Evolutionary conservation across 805 yeast genomes (phyloP).

Genomic region (Candida maesae): DNA sequence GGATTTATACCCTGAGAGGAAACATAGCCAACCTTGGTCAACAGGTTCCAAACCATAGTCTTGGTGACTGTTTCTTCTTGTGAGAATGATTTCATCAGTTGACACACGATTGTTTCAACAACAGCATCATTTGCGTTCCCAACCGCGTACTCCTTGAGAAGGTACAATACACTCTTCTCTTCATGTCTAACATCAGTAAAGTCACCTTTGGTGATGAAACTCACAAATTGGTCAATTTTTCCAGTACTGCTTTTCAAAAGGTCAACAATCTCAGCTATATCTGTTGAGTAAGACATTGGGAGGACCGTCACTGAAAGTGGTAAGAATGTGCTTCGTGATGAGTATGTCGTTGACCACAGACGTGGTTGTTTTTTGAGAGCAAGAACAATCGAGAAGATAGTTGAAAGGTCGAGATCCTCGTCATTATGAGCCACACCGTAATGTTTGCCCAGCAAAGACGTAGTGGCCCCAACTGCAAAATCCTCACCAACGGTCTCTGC

Average conservation of each 20-base stretch:
- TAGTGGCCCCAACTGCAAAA: constrained; percentile 24
- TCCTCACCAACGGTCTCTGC: constrained; percentile 21
- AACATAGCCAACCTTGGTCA: constrained; percentile 32
- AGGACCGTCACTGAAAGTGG: constrained; percentile 42
- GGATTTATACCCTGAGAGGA: constrained; percentile 40
- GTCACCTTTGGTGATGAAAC: constrained; percentile 17
- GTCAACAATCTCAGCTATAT: constrained; percentile 31
- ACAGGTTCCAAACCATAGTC: constrained; percentile 49
- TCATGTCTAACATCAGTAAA: not conserved
- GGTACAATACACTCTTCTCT: constrained; percentile 37
- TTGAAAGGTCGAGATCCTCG: constrained; percentile 23
- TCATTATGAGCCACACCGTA: constrained; percentile 6
- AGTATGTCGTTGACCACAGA: constrained; percentile 38
- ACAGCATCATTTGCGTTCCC: constrained; percentile 48
- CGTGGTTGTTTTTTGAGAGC: constrained; percentile 46
- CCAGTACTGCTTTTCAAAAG: constrained; percentile 23
- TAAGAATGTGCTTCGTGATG: constrained; percentile 30
- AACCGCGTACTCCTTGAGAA: constrained; percentile 53
- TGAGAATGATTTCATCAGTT: constrained; percentile 30
- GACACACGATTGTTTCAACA: constrained; percentile 46
- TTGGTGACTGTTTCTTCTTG: constrained; percentile 45
- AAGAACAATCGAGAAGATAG: constrained; percentile 43
- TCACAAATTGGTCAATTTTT: constrained; percentile 24
- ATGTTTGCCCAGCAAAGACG: constrained; percentile 17
- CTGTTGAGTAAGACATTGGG: constrained; percentile 37